phyloP scores from a whole-genome alignment of 148 eudicot genomes.

The Bassia scoparia region DNA sequence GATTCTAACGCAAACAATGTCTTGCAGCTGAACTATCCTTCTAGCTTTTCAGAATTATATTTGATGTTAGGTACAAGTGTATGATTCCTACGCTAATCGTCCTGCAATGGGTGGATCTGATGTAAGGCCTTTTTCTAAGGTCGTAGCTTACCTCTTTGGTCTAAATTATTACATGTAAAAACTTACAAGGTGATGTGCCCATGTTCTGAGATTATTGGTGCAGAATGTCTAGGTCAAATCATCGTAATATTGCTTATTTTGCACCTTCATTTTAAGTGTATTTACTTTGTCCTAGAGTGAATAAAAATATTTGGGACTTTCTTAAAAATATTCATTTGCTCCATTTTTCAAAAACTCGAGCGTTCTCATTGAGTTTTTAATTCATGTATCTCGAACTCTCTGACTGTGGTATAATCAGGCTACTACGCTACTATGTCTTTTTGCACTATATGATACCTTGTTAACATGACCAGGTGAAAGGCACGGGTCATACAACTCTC shows the following conservation, averaged over 20 bases:
- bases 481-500: slow-evolving; percentile 95
- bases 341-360: neutral
- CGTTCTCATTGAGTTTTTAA: neutral
- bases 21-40: slow-evolving; percentile 95
- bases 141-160: neutral
- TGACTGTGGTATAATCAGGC: neutral
- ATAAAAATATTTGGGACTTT: neutral
- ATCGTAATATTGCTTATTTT: too few species aligned
- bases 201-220: neutral
- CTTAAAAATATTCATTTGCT: neutral
- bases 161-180: neutral
- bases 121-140: slow-evolving; percentile 47
- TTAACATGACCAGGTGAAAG: slow-evolving; percentile 68
- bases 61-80: slow-evolving; percentile 93
- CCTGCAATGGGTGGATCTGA: slow-evolving; percentile 83
- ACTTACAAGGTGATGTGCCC: neutral
- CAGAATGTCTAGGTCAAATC: too few species aligned
- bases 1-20: slow-evolving; percentile 17
- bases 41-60: slow-evolving; percentile 97
- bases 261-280: neutral
- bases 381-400: neutral
- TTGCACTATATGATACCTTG: slow-evolving; percentile 19
- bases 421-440: neutral
- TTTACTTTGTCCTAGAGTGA: neutral
- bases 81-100: slow-evolving; percentile 89